phyloP scores from a whole-genome alignment of 306 rosid species.

The Begonia fuchsioides region DNA sequence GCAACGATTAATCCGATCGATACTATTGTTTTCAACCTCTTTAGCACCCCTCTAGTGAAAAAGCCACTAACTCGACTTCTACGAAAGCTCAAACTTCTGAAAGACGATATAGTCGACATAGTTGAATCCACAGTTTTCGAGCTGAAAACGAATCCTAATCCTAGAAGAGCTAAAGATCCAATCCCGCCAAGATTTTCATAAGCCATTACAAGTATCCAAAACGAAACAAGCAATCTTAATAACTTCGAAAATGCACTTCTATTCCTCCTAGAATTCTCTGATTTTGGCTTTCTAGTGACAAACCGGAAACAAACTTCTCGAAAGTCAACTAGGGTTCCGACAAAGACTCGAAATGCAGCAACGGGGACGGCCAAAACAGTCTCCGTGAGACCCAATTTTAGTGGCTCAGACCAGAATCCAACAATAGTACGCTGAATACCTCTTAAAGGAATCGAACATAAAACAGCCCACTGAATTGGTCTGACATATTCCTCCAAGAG shows the following conservation, averaged over 20 bases:
- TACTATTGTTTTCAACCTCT: slow-evolving; percentile 48
- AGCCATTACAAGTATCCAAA: slow-evolving; percentile 53
- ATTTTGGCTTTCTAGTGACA: slow-evolving; percentile 36
- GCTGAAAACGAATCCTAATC: slow-evolving; percentile 52
- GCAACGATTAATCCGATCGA: slow-evolving; percentile 71
- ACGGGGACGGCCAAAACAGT: slow-evolving; percentile 71
- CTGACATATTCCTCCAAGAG: slow-evolving; percentile 65
- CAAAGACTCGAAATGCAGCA: slow-evolving; percentile 50
- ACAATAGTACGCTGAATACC: slow-evolving; percentile 64
- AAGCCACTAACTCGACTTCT: slow-evolving; percentile 52
- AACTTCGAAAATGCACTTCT: slow-evolving; percentile 56
- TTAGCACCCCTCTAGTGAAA: slow-evolving; percentile 57
- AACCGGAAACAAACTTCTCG: slow-evolving; percentile 32
- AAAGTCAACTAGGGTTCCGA: slow-evolving; percentile 76
- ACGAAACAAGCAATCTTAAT: slow-evolving; percentile 62
- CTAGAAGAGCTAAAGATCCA: slow-evolving; percentile 46
- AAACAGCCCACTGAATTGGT: slow-evolving; percentile 88
- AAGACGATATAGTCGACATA: slow-evolving; percentile 55
- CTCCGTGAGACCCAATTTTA: slow-evolving; percentile 64
- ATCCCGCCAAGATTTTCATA: slow-evolving; percentile 58
- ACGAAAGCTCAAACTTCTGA: slow-evolving; percentile 54
- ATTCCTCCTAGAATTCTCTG: slow-evolving; percentile 12
- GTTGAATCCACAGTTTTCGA: slow-evolving; percentile 58
- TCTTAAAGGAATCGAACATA: slow-evolving; percentile 80
- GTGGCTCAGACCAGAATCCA: slow-evolving; percentile 67